These are phyloP conservation scores for Megacollybia marginata DNA, from an alignment of 768 basidiomycete genomes.

Conservation along the genomic window DNA sequence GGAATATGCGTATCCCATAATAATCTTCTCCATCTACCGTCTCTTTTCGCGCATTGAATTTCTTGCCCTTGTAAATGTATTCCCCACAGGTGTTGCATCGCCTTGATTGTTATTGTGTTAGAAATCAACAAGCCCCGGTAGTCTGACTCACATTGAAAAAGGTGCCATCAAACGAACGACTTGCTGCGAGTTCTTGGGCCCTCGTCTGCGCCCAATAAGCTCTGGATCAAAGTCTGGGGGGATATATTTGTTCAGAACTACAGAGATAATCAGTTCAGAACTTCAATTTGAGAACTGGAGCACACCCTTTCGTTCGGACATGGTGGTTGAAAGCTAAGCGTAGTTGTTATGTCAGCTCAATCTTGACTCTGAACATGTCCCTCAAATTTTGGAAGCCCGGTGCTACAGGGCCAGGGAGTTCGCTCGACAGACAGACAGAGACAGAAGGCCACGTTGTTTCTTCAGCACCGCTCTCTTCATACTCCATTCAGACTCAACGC, in stretches of 20 bases:
- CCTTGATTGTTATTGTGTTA: slow-evolving; percentile 37
- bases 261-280: not conserved
- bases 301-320: slow-evolving; percentile 11
- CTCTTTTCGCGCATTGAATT: slow-evolving; percentile 98
- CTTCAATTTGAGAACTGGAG: not conserved
- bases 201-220: slow-evolving; percentile 86
- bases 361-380: slow-evolving; percentile 29
- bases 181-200: slow-evolving; percentile 92
- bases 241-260: slow-evolving; percentile 92
- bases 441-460: slow-evolving; percentile 66
- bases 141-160: slow-evolving; percentile 77
- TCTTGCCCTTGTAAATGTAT: slow-evolving; percentile 99
- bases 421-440: slow-evolving; percentile 76
- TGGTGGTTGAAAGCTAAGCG: not conserved
- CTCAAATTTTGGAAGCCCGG: slow-evolving; percentile 90
- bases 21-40: slow-evolving; percentile 97
- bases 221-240: slow-evolving; percentile 98
- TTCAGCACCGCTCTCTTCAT: slow-evolving; percentile 47
- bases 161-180: slow-evolving; percentile 99
- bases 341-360: not conserved
- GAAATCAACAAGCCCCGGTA: not conserved
- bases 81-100: slow-evolving; percentile 95
- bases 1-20: slow-evolving; percentile 95
- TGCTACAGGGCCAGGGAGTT: slow-evolving; percentile 75
- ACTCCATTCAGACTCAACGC: slow-evolving; percentile 69